phyloP scores from a whole-genome alignment of 805 yeast species.

The Debaryomyces prosopidis region DNA sequence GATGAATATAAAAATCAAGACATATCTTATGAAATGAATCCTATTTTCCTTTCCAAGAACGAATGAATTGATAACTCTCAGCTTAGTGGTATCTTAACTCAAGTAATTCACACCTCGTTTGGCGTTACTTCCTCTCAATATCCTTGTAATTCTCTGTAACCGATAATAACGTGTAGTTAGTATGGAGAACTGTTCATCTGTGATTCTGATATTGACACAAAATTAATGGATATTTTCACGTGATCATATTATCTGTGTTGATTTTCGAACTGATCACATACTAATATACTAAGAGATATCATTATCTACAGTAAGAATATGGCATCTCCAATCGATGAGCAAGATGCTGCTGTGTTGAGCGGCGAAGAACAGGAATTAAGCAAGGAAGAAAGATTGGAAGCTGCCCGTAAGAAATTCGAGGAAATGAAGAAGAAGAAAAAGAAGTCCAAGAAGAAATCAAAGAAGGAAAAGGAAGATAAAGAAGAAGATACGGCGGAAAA shows the following conservation, averaged over 20 bases:
- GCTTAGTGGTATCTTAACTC: too few species aligned
- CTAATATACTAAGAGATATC: neutral
- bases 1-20: too few species aligned
- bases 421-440: slow-evolving; percentile 61
- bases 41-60: too few species aligned
- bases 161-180: too few species aligned
- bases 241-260: neutral
- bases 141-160: too few species aligned
- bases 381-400: slow-evolving; percentile 66
- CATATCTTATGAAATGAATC: too few species aligned
- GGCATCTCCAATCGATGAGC: slow-evolving; percentile 9
- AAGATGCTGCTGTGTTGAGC: slow-evolving; percentile 1
- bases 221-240: neutral
- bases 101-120: too few species aligned
- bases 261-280: neutral
- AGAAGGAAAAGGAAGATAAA: slow-evolving; percentile 33
- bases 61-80: too few species aligned
- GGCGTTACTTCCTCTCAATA: too few species aligned
- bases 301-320: neutral
- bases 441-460: slow-evolving; percentile 53
- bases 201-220: too few species aligned
- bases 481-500: slow-evolving; percentile 10
- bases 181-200: too few species aligned
- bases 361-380: slow-evolving; percentile 28
- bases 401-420: slow-evolving; percentile 72